Evolutionary conservation across 2,329 filamentous ascomycete genomes (phyloP), one percentile per base, ranked within the genome.

Genomic region (Metarhizium album): DNA sequence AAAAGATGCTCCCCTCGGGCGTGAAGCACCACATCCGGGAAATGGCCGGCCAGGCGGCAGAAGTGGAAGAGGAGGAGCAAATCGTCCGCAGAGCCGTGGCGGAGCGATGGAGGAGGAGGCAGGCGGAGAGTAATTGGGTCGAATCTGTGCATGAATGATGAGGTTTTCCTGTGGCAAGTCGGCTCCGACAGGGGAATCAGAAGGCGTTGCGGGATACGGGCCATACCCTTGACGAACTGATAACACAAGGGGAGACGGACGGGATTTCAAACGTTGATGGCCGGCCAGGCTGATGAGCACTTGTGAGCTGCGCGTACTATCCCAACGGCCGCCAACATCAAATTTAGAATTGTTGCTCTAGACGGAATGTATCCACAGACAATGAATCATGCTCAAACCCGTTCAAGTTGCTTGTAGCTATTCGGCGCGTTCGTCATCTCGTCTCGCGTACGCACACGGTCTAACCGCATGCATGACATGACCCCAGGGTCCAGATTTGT

Each of bases 21-120:
- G 72, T 79, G 37, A 73, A 73, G 54, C 68, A 75, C 54, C 71
- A 76, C 56, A 75, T 81, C 54, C 76, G 75, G 57, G 74, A 80
- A 63, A 69, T 79, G 63, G 72, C 75, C 2, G 69, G 68, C 6
- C 70, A 78, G 55, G 74, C 74, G 2, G 73, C 72, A 40, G 70
- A 74, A 54, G 72, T 74, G 60, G 68, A 72, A 14, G 74, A 78
- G 54, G 70, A 72, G 45, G 79, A 82, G 66, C 70, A 66, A 40
- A 67, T 75, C 29, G 71, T 82, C 52, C 67, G 74, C 18, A 67
- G 73, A 42, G 74, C 74, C 22, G 76, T 78, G 2, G 68, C 69
- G 42, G 72, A 76, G 56, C 61, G 78, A 47, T 75, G 70, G 60
- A 69, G 71, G 58, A 65, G 78, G 51, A 72, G 73, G 57, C 65